These are phyloP conservation scores for Cerioporus squamosus DNA, from an alignment of 1,284 basidiomycete genomes.

Conservation along the genomic window DNA sequence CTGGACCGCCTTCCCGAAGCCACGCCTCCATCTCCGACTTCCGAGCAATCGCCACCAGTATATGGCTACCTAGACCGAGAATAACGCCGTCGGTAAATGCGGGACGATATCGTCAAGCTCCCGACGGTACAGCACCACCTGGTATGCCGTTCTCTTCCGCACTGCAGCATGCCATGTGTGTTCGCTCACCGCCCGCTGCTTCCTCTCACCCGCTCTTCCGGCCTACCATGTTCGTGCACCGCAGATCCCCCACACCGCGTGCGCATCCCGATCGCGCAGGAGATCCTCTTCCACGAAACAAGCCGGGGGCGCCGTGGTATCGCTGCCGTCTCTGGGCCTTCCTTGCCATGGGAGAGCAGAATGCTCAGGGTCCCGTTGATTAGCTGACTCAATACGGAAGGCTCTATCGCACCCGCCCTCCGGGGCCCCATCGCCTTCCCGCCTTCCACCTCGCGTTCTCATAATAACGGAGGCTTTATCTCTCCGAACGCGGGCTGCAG, in stretches of 20 bases:
- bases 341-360: conserved; percentile 17
- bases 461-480: not conserved
- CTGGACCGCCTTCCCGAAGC: conserved; percentile 10
- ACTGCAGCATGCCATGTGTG: not conserved
- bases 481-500: not conserved
- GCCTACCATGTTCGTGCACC: conserved; percentile 9
- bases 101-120: not conserved
- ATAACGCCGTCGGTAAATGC: not conserved
- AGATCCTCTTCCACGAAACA: conserved; percentile 19
- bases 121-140: too few species aligned
- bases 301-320: conserved; percentile 8
- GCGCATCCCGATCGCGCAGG: conserved; percentile 2
- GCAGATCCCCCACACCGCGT: conserved; percentile 24
- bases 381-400: conserved; percentile 10
- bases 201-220: not conserved
- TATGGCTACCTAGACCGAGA: not conserved
- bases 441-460: not conserved
- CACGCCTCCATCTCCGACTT: conserved; percentile 17
- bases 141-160: too few species aligned
- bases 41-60: conserved; percentile 17
- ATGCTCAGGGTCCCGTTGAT: conserved; percentile 18
- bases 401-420: not conserved
- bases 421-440: not conserved
- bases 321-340: conserved; percentile 7
- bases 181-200: not conserved